phyloP scores from a whole-genome alignment of 1,139 yeast species.

The Protomyces lactucae-debilis region DNA sequence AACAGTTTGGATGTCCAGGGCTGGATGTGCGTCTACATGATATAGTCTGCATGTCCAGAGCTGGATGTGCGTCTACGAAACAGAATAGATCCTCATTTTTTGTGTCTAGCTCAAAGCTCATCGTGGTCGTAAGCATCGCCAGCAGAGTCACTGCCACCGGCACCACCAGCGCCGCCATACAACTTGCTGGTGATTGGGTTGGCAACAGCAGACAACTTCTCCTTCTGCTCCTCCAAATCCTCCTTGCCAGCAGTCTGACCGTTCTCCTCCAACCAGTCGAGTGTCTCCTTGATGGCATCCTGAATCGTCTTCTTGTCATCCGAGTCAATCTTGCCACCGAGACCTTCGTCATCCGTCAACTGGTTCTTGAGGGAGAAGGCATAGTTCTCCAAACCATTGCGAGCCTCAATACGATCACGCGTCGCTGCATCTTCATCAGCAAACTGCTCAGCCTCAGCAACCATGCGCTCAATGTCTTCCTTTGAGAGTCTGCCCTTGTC shows the following conservation, averaged over 20 bases:
- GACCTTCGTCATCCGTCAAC: conserved; percentile 60
- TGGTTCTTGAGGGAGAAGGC: conserved; percentile 81
- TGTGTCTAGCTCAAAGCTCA: conserved; percentile 48
- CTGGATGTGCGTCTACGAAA: no score
- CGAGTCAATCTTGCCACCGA: conserved; percentile 74
- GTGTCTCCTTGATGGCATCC: conserved; percentile 82
- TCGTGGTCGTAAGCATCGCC: conserved; percentile 66
- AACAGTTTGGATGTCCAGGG: no score
- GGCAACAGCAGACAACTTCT: conserved; percentile 74
- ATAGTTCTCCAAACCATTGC: conserved; percentile 83
- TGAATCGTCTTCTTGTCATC: conserved; percentile 86
- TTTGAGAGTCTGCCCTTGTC: conserved; percentile 94
- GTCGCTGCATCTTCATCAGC: conserved; percentile 82
- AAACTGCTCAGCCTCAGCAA: conserved; percentile 85
- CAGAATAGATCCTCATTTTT: no score
- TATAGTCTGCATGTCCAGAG: no score
- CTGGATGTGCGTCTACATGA: no score
- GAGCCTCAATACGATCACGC: conserved; percentile 76
- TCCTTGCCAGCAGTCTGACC: conserved; percentile 82
- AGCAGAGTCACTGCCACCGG: conserved; percentile 44
- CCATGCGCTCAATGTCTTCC: conserved; percentile 92
- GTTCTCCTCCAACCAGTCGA: conserved; percentile 86
- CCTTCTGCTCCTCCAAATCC: conserved; percentile 91
- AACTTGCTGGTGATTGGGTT: conserved; percentile 90
- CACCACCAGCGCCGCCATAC: conserved; percentile 60